Base-by-base conservation (phyloP, 371 early-diverging fungal genomes). In the Mortierella sp. region DNA sequence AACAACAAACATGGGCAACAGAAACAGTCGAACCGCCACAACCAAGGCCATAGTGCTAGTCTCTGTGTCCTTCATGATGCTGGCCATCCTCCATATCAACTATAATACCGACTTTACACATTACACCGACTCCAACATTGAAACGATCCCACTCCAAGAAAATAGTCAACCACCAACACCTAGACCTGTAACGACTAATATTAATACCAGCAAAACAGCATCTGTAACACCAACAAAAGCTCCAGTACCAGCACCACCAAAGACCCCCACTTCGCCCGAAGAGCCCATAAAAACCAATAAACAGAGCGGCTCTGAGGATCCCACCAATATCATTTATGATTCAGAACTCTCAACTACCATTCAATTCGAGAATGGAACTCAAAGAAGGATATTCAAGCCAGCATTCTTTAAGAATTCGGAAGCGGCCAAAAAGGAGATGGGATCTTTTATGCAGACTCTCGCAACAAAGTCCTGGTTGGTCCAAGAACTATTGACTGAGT, bases 401-500 rank as follows among this genome's bases (percentile, higher is more conserved):
- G 71, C 51, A 24, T 79, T 79, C 52, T 79, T 64, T 32, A 43
- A 68, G 26, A 28, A 71, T n/a, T 24, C 71, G 0, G 24, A 28
- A 6, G 57, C 57, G 22, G 80, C 80, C 8, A 67, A 67, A 18
- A 51, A 61, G 32, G 75, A 71, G 37, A 45, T 79, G 64, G 80
- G 80, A 1, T 79, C 80, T 0, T 79, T 79, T 47, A 60, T 79
- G 16, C 35, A 71, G 28, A 74, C 80, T 11, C 55, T 79, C 26
- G 47, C 49, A 32, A 47, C 64, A 2, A 59, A 65, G 1, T 62
- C 80, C 8, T 63, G 73, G 73, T 64, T 26, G 74, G 30, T 3
- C 40, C 63, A n/a, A 28, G 12, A 60, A 35, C 16, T 51, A 43
- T n/a, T 45, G 16, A 8, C 30, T 24, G 51, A 24, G 24, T 30